A percentile compares a stretch with the other conserved stretches of the same genome.
Conservation (phyloP, 176 grass and related monocot species). For the Oryza glumipatula region DNA sequence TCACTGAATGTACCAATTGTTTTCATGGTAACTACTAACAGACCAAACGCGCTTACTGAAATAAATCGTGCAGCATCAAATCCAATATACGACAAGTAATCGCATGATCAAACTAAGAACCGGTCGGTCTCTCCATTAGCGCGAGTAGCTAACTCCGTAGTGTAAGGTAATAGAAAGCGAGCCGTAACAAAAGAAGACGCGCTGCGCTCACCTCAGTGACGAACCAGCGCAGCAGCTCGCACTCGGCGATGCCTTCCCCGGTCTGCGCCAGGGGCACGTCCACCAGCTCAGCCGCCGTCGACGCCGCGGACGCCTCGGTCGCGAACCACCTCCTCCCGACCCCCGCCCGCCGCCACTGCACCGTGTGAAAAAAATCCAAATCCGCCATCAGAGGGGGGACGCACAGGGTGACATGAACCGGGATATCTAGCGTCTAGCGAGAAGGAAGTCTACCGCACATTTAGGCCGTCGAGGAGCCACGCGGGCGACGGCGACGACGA, state of each 20-base stretch:
- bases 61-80: not conserved
- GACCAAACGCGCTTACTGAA: not conserved
- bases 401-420: not conserved
- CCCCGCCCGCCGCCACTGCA: constrained; percentile 22
- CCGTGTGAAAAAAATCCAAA: not conserved
- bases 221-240: constrained; percentile 94
- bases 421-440: not conserved
- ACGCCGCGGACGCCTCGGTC: constrained; percentile 37
- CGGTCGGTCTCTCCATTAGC: not conserved
- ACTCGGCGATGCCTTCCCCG: constrained; percentile 95
- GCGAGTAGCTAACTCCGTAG: not conserved
- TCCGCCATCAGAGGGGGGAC: not conserved
- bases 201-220: constrained; percentile 55
- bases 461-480: constrained; percentile 33
- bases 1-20: not conserved
- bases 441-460: not conserved
- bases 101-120: not conserved
- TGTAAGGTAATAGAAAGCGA: not conserved
- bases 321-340: constrained; percentile 42
- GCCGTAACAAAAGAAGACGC: not conserved
- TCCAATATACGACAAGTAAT: not conserved
- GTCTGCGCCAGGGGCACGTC: constrained; percentile 89
- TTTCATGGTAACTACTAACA: not conserved
- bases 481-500: not conserved
- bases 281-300: constrained; percentile 51